phyloP scores from a whole-genome alignment of 2,329 filamentous ascomycete genomes.

The Metarhizium robertsii region DNA sequence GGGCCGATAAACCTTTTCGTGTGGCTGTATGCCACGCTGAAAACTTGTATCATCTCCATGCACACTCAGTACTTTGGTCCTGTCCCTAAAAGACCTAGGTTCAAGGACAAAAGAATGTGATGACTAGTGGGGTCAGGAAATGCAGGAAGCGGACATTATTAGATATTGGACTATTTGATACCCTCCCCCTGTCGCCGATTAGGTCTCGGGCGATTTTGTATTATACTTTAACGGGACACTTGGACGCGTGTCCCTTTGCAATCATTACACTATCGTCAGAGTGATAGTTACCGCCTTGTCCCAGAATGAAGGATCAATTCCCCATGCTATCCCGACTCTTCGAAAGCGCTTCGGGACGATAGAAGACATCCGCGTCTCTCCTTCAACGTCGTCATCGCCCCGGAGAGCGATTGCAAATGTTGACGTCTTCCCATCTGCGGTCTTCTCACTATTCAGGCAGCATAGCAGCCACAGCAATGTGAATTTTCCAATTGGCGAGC shows the following conservation, averaged over 20 bases:
- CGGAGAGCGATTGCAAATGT: background rate
- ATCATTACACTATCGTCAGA: background rate
- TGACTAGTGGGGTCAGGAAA: background rate
- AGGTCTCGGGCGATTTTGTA: too few species aligned
- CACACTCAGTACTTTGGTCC: background rate
- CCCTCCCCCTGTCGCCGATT: too few species aligned
- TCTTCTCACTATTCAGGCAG: background rate
- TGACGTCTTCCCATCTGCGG: background rate
- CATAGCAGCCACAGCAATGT: background rate
- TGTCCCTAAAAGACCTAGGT: background rate
- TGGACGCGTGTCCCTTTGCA: background rate
- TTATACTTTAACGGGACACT: too few species aligned
- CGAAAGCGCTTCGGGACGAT: background rate
- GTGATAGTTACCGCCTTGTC: background rate
- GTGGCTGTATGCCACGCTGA: conserved; percentile 2
- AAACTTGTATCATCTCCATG: background rate
- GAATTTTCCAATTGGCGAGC: background rate
- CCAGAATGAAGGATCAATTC: background rate
- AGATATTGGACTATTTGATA: background rate
- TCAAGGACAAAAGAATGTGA: background rate
- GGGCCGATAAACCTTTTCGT: conserved; percentile 8
- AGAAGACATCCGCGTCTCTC: background rate
- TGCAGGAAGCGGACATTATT: background rate
- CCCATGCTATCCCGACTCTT: background rate
- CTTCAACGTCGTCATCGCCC: background rate